Evolutionary conservation across 805 yeast genomes (phyloP), one percentile per base, ranked within the genome.

Genomic region (Metschnikowia cerradonensis): DNA sequence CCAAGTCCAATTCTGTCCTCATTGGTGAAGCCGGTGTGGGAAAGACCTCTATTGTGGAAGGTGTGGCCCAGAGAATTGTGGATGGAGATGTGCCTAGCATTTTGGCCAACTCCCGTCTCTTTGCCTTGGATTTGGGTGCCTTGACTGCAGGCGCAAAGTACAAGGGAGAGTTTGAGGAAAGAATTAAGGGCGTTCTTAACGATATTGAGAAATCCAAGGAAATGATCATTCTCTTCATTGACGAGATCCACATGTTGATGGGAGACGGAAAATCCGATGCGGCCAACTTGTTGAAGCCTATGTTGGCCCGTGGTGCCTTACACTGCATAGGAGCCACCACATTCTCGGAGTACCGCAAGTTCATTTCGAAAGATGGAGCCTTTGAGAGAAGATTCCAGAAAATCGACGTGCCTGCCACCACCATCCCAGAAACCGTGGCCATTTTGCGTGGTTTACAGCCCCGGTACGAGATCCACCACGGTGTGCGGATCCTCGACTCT

Each of bases 1-100:
- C 96, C 39, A 94, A 94, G 72, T 91, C 97, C 6, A 94, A 94
- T 66, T 96, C 98, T 14, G 94, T 96, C 61, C 73, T 94, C 53
- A 90, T 94, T 62, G 99, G 99, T 78, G 99, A 94, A 64, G 97
- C 99, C 39, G 99, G 99, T 82, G 97, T 94, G 48, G 99, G 99
- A 78, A 94, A 94, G 74, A 94, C 99, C 36, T 88, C 96, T 31
- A 92, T 94, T 61, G 96, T 94, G 47, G 99, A 94, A 73, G 99
- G 98, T 63, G 97, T 94, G 50, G 98, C 99, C 11, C 98, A 92
- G 71, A 81, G 99, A 72, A 90, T 94, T 56, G 83, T 94, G 53
- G 97, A 94, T 64, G 88, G 88, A 56, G 99, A 94, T 70, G 96
- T 94, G 14, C 99, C 99, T 40, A 80, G 83, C 23, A 89, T 92